Base-by-base conservation (phyloP, 805 yeast genomes). In the Teunomyces barrocoloradensis region DNA sequence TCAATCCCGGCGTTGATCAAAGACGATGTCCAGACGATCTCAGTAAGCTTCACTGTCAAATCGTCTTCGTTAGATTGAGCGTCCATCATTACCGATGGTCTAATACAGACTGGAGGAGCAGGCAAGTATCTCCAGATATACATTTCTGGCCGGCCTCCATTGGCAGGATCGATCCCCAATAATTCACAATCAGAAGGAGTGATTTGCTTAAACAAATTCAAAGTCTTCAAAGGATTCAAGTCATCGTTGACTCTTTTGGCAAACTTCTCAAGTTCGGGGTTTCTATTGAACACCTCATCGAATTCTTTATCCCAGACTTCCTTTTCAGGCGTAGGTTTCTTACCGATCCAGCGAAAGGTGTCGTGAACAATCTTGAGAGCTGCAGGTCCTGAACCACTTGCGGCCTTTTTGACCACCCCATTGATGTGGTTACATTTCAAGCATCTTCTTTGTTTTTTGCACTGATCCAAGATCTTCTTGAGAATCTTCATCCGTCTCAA, bases 51-150 rank as follows among this genome's bases (percentile, higher is more conserved):
- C 28, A 91, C 97, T 0, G 99, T 94, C 54, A 94, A 74, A 69
- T 95, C 99, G 69, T 94, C 99, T 71, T 94, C 99, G 68, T 94
- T 94, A 15, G 95, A 85, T 28, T 96, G 94, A 21, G 87, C 82
- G 63, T 88, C 90, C 91, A 89, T 89, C 73, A 84, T 76, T 27
- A 94, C 98, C 4, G 98, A 91, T 3, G 99, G 99, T 55, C 99
- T 81, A 47, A 94, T 94, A 76, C 99, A 94, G 15, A 95, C 97
- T 0, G 99, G 99, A 1, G 99, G 99, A 0, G 98, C 98, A 0
- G 99, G 99, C 46, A 94, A 77, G 63, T 91, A 94, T 61, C 96
- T 81, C 99, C 99, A 94, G 34, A 94, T 81, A 65, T 91, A 94
- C 78, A 87, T 89, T 68, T 92, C 98, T 4, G 98, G 99, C 55